A percentile compares a stretch with the other conserved stretches of the same genome.
These are phyloP conservation scores for Solanum hybrid DNA, from an alignment of 305 asterid species.

Conservation along the genomic window DNA sequence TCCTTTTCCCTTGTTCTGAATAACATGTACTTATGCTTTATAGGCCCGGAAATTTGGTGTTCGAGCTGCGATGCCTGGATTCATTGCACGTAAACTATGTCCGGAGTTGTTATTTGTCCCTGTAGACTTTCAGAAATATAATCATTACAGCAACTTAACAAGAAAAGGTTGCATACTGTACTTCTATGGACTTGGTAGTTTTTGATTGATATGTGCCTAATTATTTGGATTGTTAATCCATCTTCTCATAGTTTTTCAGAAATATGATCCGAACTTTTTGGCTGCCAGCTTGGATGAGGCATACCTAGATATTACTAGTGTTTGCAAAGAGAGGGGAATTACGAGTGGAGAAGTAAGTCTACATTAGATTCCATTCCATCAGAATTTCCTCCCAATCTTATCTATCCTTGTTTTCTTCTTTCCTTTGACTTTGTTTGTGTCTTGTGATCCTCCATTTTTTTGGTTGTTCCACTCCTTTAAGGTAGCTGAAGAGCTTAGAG, in stretches of 20 bases:
- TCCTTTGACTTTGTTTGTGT: background rate
- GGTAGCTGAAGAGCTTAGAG: conserved; percentile 89
- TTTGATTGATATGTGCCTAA: conserved; percentile 6
- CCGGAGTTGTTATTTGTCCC: conserved; percentile 79
- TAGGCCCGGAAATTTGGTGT: conserved; percentile 92
- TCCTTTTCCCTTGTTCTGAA: background rate
- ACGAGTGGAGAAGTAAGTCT: conserved; percentile 65
- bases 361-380: background rate
- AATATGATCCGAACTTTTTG: conserved; percentile 68
- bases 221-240: conserved; percentile 3
- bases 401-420: background rate
- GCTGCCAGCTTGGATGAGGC: conserved; percentile 97
- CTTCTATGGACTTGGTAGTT: conserved; percentile 7
- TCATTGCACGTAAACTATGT: conserved; percentile 83
- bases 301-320: conserved; percentile 72
- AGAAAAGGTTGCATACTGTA: conserved; percentile 54
- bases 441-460: background rate
- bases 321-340: conserved; percentile 58
- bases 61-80: conserved; percentile 99
- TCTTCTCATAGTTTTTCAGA: conserved; percentile 54
- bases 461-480: conserved; percentile 24
- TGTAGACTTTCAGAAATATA: conserved; percentile 72
- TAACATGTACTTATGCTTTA: conserved; percentile 3
- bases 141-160: conserved; percentile 63
- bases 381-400: background rate